These are phyloP conservation scores for Nicotiana sylvestris DNA, from an alignment of 257 asterid species.

Conservation along the genomic window DNA sequence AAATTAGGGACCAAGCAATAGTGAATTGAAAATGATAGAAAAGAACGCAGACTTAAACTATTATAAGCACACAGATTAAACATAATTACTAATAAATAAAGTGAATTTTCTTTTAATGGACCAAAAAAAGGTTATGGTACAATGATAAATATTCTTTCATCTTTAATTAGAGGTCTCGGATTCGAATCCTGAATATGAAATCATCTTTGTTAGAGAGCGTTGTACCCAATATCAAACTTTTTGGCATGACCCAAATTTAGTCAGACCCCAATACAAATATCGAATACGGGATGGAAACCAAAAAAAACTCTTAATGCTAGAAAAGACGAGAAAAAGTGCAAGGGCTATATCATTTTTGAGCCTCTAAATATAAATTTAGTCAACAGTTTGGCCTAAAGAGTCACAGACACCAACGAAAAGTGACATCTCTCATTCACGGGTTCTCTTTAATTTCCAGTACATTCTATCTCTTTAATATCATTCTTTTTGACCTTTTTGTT, in stretches of 20 bases:
- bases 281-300: too few relatives aligned
- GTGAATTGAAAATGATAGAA: not conserved
- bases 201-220: too few relatives aligned
- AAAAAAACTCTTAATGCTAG: not conserved
- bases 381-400: not conserved
- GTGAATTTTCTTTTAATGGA: too few relatives aligned
- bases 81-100: too few relatives aligned
- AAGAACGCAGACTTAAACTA: too few relatives aligned
- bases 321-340: not conserved
- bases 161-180: fast-evolving
- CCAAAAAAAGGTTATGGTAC: too few relatives aligned
- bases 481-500: not conserved
- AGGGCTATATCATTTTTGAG: not conserved
- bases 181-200: too few relatives aligned
- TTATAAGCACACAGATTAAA: not conserved
- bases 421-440: constrained; percentile 1
- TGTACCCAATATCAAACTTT: too few relatives aligned
- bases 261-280: too few relatives aligned
- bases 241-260: too few relatives aligned
- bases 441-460: not conserved
- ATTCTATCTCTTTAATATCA: not conserved
- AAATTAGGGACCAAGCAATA: not conserved
- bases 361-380: not conserved
- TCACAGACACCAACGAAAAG: not conserved
- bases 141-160: too few relatives aligned